Base-by-base conservation (phyloP, 768 basidiomycete genomes). In the Kwoniella sp. region DNA sequence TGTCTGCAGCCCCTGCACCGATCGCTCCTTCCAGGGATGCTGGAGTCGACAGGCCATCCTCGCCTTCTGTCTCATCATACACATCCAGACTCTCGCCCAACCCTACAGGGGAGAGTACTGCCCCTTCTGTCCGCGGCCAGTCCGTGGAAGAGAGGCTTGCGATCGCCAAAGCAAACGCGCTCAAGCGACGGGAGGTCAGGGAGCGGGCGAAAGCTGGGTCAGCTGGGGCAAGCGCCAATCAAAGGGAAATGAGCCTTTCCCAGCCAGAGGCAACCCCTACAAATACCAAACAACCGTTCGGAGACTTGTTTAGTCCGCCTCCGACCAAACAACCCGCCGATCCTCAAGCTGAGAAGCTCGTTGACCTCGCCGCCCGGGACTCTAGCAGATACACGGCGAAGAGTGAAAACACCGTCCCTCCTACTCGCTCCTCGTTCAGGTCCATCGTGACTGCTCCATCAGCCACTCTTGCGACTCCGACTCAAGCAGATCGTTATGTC, bases 71-170 rank as follows among this genome's bases (percentile, higher is more conserved):
- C 4, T 55, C 60, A 0, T 59, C 60, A 5, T 53, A 59, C 37
- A 47, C 56, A 10, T 53, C 64, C 1, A 42, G 56, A 23, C 39
- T 66, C 5, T 60, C 67, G 22, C 64, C 64, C 15, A 36, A 57
- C 23, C 56, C 64, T 10, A 64, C 67, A 11, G 64, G 67, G 12
- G 55, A 55, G 10, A 66, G 62, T 50, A 48, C 59, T 1, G 46
- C 49, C 14, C 37, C 51, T 11, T 53, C 65, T 3, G 55, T 48
- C 9, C 26, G 62, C 28, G 46, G 50, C 33, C 58, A 61, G 32
- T 46, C 62, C 11, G 45, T 53, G 12, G 69, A 70, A 38, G 69
- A 70, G 31, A 67, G 55, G 17, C 50, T 70, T 17, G 69, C 69
- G 2, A 43, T 43, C 12, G 69, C 69, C 15, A 53, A 64, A 26